A percentile compares a stretch with the other conserved stretches of the same genome.
Evolutionary conservation across 2,329 filamentous ascomycete species (phyloP).

Genomic region (Penicillium janthinellum): DNA sequence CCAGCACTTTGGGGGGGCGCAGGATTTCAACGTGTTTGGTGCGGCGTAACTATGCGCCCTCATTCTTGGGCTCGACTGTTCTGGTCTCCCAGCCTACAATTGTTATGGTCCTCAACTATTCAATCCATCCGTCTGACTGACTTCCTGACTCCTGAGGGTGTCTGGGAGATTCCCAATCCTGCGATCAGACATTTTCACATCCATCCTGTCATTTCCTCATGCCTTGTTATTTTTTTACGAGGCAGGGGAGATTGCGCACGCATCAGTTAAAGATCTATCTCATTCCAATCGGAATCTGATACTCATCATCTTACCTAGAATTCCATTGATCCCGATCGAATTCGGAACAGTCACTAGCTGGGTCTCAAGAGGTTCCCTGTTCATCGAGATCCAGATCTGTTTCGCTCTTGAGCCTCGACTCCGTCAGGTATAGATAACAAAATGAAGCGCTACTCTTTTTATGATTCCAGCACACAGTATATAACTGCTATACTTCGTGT

Average conservation of each 20-base stretch:
- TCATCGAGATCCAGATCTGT: too few species aligned
- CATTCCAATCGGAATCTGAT: background rate
- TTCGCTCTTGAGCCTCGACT: too few species aligned
- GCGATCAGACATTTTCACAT: background rate
- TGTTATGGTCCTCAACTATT: conserved; percentile 8
- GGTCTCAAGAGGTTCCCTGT: too few species aligned
- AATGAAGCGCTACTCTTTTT: too few species aligned
- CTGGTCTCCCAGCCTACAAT: conserved; percentile 15
- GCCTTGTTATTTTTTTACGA: background rate
- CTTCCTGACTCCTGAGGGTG: background rate
- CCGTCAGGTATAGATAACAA: too few species aligned
- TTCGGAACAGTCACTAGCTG: background rate
- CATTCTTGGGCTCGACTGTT: conserved; percentile 11
- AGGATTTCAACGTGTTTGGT: background rate
- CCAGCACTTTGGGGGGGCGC: background rate
- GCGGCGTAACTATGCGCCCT: conserved; percentile 5
- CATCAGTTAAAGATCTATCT: background rate
- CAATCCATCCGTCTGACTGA: background rate
- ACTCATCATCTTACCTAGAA: background rate
- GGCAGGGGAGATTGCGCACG: background rate
- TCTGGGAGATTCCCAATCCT: background rate
- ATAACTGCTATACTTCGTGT: background rate
- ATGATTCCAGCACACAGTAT: background rate
- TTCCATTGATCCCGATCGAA: background rate
- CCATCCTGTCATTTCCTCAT: background rate